phyloP scores from a whole-genome alignment of 2,329 filamentous ascomycete genomes.

The Alternaria rosae region DNA sequence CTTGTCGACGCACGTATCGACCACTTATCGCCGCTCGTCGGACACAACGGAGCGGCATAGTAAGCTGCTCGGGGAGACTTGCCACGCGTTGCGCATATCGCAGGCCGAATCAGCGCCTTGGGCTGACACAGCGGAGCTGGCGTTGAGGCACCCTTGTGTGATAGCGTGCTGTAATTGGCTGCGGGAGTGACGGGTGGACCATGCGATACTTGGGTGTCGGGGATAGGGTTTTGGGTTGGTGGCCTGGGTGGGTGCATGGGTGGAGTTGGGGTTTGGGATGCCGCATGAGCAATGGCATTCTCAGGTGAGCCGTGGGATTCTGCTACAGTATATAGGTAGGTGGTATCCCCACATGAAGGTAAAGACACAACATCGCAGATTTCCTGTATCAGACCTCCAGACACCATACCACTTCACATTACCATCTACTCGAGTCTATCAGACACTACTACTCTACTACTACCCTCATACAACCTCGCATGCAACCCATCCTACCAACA shows the following conservation, averaged over 20 bases:
- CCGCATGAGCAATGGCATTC: constrained; percentile 2
- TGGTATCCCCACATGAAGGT: constrained; percentile 5
- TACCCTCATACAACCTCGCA: not conserved
- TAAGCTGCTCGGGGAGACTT: constrained; percentile 25
- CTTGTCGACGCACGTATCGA: constrained; percentile 24
- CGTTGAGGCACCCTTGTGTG: constrained; percentile 9
- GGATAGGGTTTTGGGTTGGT: constrained; percentile 32
- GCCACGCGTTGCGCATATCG: constrained; percentile 30
- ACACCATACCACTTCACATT: not conserved
- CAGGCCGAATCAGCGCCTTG: constrained; percentile 29
- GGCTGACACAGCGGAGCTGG: constrained; percentile 20
- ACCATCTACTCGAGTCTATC: not conserved
- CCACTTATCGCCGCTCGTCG: constrained; percentile 25
- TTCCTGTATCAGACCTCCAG: not conserved
- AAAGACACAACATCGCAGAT: not conserved
- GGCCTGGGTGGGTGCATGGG: constrained; percentile 21
- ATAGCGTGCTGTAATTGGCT: constrained; percentile 8
- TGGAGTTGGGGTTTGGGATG: constrained; percentile 27
- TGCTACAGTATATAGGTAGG: constrained; percentile 13
- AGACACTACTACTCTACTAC: not conserved
- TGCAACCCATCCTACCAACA: constrained; percentile 13
- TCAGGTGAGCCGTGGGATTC: constrained; percentile 8
- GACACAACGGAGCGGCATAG: constrained; percentile 18
- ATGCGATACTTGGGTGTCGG: constrained; percentile 23
- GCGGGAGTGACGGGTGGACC: constrained; percentile 1